Conservation (phyloP, 768 basidiomycete genomes). For the Brasilioporus rufonigricans region DNA sequence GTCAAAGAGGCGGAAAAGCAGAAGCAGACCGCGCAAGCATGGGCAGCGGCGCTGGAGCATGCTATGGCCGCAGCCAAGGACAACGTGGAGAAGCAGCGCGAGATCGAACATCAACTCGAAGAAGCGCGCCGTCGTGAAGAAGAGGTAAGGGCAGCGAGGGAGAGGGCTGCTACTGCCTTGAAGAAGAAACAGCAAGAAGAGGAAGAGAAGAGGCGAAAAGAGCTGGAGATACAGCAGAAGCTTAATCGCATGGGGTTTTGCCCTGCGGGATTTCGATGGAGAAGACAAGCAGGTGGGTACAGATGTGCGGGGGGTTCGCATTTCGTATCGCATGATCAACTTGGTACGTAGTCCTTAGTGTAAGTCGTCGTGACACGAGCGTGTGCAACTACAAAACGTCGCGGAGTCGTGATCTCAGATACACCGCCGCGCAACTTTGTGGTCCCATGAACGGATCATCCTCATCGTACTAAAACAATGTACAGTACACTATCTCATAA, state of each 20-base stretch:
- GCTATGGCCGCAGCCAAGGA: slow-evolving; percentile 20
- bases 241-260: slow-evolving; percentile 52
- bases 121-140: slow-evolving; percentile 30
- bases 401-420: too few relatives aligned
- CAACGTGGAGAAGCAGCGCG: slow-evolving; percentile 17
- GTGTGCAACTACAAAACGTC: too few relatives aligned
- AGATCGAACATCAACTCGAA: slow-evolving; percentile 28
- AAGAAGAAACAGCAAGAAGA: slow-evolving; percentile 40
- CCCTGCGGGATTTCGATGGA: slow-evolving; percentile 43
- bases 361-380: too few relatives aligned
- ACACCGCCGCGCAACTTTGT: too few relatives aligned
- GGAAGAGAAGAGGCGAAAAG: slow-evolving; percentile 26
- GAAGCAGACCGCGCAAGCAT: slow-evolving; percentile 9
- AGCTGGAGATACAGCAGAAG: slow-evolving; percentile 39
- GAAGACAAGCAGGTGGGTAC: slow-evolving; percentile 40
- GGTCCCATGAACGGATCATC: too few relatives aligned
- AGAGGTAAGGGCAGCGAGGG: slow-evolving; percentile 24
- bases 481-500: too few relatives aligned
- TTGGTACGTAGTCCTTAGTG: background rate
- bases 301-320: slow-evolving; percentile 47
- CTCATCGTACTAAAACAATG: too few relatives aligned
- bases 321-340: slow-evolving; percentile 29
- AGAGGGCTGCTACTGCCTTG: slow-evolving; percentile 26
- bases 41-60: slow-evolving; percentile 14
- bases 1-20: slow-evolving; percentile 12